A percentile compares a stretch with the other conserved stretches of the same genome.
phyloP scores from a whole-genome alignment of 169 alveolate genomes.

The Perkinsus olseni region DNA sequence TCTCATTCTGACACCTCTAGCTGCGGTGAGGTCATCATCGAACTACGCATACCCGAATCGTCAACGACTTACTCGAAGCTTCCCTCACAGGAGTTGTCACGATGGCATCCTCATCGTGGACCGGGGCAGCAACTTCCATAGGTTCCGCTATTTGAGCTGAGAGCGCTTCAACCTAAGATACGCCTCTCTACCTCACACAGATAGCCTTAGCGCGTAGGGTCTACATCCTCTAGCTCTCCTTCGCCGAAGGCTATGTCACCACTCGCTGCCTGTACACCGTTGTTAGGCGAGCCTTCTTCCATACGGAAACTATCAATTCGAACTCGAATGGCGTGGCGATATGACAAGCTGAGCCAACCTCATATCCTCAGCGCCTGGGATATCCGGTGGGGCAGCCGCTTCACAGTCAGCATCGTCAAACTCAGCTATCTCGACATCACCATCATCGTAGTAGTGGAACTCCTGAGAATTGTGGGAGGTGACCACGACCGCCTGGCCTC shows the following conservation, averaged over 20 bases:
- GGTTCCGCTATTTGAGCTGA: not conserved
- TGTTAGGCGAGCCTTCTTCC: not conserved
- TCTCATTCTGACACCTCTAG: too few species aligned
- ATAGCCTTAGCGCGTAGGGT: too few species aligned
- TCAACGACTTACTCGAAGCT: too few species aligned
- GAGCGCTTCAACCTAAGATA: not conserved
- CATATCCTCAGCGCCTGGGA: not conserved
- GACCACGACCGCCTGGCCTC: not conserved
- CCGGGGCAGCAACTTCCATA: not conserved
- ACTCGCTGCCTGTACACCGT: not conserved
- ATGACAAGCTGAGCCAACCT: not conserved
- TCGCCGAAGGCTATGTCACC: not conserved
- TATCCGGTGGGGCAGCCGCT: not conserved
- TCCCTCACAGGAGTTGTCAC: not conserved
- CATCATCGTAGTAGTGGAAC: not conserved
- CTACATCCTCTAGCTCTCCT: not conserved
- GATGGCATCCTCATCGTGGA: not conserved
- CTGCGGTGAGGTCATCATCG: too few species aligned
- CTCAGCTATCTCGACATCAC: not conserved
- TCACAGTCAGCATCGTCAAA: not conserved
- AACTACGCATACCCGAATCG: too few species aligned
- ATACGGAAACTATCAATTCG: not conserved
- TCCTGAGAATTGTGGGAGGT: not conserved
- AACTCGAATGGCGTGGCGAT: too few species aligned
- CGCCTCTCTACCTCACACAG: not conserved